Percentiles rank a stretch among this genome's conserved stretches.
Evolutionary conservation across 768 basidiomycete genomes (phyloP).

Genomic region (Tricholoma furcatifolium): DNA sequence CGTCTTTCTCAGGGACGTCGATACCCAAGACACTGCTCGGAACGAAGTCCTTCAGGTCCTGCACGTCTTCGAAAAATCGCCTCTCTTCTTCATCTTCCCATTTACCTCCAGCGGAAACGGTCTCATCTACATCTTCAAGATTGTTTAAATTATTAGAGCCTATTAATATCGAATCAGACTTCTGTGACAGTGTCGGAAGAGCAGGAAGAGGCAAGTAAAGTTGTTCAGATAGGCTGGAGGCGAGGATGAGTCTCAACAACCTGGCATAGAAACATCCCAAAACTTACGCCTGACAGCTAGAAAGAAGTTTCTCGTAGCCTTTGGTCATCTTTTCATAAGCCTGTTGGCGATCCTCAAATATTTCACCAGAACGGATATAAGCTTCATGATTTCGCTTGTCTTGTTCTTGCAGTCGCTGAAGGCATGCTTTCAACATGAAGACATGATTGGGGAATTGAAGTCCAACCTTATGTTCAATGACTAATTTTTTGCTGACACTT

Average conservation of each 20-base stretch:
- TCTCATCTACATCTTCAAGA: conserved; percentile 55
- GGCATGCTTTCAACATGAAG: conserved; percentile 2
- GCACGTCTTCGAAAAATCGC: conserved; percentile 89
- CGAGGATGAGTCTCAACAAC: conserved; percentile 11
- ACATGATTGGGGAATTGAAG: neutral
- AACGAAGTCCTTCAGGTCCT: conserved; percentile 89
- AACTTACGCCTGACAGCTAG: conserved; percentile 83
- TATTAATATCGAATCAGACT: conserved; percentile 79
- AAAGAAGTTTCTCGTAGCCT: conserved; percentile 86
- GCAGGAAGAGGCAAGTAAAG: conserved; percentile 78
- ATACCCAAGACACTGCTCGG: conserved; percentile 86
- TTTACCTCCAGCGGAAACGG: conserved; percentile 64
- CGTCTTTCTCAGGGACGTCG: conserved; percentile 42
- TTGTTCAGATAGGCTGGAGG: conserved; percentile 80
- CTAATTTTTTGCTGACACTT: conserved; percentile 84
- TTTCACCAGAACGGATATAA: conserved; percentile 98
- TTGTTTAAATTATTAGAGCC: conserved; percentile 44
- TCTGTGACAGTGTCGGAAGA: conserved; percentile 81
- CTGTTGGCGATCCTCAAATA: conserved; percentile 98
- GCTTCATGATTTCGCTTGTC: conserved; percentile 97
- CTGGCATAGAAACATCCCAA: neutral
- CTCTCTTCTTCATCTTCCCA: conserved; percentile 99
- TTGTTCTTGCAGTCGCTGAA: conserved; percentile 91
- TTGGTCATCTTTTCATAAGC: conserved; percentile 99
- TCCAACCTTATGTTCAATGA: conserved; percentile 86